phyloP scores from a whole-genome alignment of 2,329 filamentous ascomycete species.

The Leptographium procerum region DNA sequence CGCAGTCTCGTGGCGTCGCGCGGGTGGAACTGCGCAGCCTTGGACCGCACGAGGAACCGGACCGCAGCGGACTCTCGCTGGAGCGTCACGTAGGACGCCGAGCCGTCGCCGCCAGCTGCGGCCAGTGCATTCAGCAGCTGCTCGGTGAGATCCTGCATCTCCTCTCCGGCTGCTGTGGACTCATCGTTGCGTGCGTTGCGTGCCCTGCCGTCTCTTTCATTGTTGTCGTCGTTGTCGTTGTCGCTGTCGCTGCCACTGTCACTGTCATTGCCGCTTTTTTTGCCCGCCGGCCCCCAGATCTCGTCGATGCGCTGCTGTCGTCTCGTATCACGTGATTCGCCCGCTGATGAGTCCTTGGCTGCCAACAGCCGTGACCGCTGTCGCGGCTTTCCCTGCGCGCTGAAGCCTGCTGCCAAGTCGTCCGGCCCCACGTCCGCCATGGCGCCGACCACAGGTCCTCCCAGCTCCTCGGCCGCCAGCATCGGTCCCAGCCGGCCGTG shows the following conservation, averaged over 20 bases:
- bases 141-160: slow-evolving; percentile 51
- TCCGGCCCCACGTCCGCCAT: slow-evolving; percentile 52
- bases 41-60: slow-evolving; percentile 52
- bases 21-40: slow-evolving; percentile 55
- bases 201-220: no score
- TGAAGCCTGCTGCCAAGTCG: slow-evolving; percentile 49
- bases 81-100: slow-evolving; percentile 47
- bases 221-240: not conserved
- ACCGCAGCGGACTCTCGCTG: slow-evolving; percentile 49
- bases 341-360: not conserved
- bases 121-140: slow-evolving; percentile 47
- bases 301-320: slow-evolving; percentile 52
- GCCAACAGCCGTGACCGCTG: no score
- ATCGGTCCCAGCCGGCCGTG: slow-evolving; percentile 59
- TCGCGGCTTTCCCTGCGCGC: slow-evolving; percentile 39
- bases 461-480: slow-evolving; percentile 73
- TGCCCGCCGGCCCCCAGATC: slow-evolving; percentile 38
- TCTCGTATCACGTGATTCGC: slow-evolving; percentile 26
- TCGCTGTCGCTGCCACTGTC: not conserved
- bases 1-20: slow-evolving; percentile 48
- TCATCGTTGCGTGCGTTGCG: no score
- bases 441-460: slow-evolving; percentile 71
- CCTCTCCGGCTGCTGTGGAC: slow-evolving; percentile 37
- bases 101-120: slow-evolving; percentile 41
- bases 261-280: not conserved